Percentiles rank a stretch among this genome's conserved stretches.
These are phyloP conservation scores for Fusarium piperis DNA, from an alignment of 2,329 filamentous ascomycete genomes.

Conservation along the genomic window DNA sequence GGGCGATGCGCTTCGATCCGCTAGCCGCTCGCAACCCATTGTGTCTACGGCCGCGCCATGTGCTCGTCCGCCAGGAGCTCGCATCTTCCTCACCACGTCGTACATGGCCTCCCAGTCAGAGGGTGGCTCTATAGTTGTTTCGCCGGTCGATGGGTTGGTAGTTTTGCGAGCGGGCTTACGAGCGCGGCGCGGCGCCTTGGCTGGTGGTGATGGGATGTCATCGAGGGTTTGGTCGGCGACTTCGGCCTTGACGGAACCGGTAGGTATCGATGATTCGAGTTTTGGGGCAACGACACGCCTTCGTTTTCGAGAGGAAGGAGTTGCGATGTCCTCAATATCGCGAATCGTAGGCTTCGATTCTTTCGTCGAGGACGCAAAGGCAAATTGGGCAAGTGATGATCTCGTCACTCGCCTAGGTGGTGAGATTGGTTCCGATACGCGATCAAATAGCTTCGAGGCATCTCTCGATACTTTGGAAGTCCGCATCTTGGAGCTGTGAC, in stretches of 20 bases:
- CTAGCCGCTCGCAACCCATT: constrained; percentile 91
- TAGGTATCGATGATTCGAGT: constrained; percentile 16
- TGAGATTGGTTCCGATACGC: constrained; percentile 37
- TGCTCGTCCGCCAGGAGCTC: constrained; percentile 62
- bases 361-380: constrained; percentile 45
- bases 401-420: constrained; percentile 59
- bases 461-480: constrained; percentile 68
- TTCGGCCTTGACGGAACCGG: constrained; percentile 53
- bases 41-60: constrained; percentile 90
- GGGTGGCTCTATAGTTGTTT: constrained; percentile 65
- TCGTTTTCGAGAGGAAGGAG: constrained; percentile 46
- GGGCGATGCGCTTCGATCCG: constrained; percentile 59
- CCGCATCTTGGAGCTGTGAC: constrained; percentile 54
- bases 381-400: constrained; percentile 59
- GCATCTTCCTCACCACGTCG: constrained; percentile 80
- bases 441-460: constrained; percentile 64
- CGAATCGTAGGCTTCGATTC: constrained; percentile 32
- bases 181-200: constrained; percentile 43
- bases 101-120: constrained; percentile 89
- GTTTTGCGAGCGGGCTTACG: constrained; percentile 60
- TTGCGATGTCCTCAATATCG: constrained; percentile 68
- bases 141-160: constrained; percentile 53
- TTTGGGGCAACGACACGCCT: constrained; percentile 38
- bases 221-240: constrained; percentile 40
- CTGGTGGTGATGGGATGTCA: constrained; percentile 38